phyloP scores from a whole-genome alignment of 108 stramenopile genomes.

The Fragilariopsis cylindrus region DNA sequence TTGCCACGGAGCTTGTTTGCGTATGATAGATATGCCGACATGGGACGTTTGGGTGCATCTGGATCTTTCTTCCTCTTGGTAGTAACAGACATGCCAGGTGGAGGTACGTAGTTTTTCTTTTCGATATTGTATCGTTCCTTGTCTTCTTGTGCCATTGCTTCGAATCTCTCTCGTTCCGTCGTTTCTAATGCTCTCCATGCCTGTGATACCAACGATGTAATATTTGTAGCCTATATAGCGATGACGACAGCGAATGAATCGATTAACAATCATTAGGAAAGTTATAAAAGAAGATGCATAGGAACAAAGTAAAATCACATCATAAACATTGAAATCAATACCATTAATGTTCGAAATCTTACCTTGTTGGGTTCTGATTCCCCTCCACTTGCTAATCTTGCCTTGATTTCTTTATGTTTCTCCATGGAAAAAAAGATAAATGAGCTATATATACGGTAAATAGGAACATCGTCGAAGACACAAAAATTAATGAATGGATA shows the following conservation, averaged over 20 bases:
- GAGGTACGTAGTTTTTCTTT: constrained; percentile 37
- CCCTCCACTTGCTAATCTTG: constrained; percentile 11
- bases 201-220: constrained; percentile 39
- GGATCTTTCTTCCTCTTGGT: constrained; percentile 27
- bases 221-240: constrained; percentile 25
- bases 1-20: constrained; percentile 41
- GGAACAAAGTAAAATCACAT: neutral
- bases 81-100: constrained; percentile 22
- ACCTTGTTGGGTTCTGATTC: constrained; percentile 1
- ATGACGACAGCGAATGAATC: neutral
- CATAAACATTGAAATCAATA: neutral
- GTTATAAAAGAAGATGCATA: neutral
- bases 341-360: neutral
- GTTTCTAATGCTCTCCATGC: constrained; percentile 40
- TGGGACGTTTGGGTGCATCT: constrained; percentile 39
- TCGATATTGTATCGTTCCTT: constrained; percentile 47
- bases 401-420: constrained; percentile 41
- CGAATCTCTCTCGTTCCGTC: constrained; percentile 41
- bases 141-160: constrained; percentile 43
- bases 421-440: constrained; percentile 56
- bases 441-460: constrained; percentile 16
- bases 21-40: constrained; percentile 46
- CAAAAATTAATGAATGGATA: neutral
- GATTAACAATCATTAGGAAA: neutral
- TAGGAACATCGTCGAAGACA: neutral